These are phyloP conservation scores for Barnettozyma californica DNA, from an alignment of 805 yeast species.

Conservation along the genomic window DNA sequence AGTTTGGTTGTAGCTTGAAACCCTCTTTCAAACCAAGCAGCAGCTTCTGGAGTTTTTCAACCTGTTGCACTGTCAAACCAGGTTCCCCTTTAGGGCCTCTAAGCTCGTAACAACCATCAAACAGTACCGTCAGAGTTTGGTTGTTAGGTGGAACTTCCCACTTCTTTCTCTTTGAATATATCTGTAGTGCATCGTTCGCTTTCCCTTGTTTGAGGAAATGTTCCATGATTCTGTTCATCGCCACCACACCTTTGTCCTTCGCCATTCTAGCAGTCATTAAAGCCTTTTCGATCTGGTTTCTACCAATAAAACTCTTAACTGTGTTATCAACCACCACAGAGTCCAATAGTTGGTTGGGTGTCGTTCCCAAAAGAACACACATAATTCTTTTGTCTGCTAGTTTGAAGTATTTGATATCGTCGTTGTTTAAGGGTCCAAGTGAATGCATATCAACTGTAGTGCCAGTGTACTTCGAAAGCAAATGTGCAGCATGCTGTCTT, in stretches of 20 bases:
- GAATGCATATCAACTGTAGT: conserved; percentile 20
- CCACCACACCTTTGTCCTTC: conserved; percentile 46
- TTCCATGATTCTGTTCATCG: conserved; percentile 56
- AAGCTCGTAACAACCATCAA: conserved; percentile 39
- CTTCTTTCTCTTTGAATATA: conserved; percentile 52
- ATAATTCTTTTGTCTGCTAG: conserved; percentile 41
- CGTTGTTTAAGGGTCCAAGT: conserved; percentile 33
- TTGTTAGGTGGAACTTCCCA: conserved; percentile 54
- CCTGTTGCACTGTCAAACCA: conserved; percentile 30
- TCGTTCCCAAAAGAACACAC: conserved; percentile 53
- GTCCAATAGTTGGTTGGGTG: conserved; percentile 52
- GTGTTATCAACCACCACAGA: conserved; percentile 51
- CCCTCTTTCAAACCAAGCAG: conserved; percentile 26
- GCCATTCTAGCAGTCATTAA: conserved; percentile 44
- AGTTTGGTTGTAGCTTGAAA: conserved; percentile 28
- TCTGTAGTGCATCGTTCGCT: conserved; percentile 44
- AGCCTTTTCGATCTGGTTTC: conserved; percentile 51
- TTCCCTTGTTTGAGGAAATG: conserved; percentile 38
- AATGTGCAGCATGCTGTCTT: conserved; percentile 23
- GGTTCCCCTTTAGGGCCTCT: conserved; percentile 12
- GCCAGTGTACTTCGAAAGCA: conserved; percentile 17
- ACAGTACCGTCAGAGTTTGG: conserved; percentile 40
- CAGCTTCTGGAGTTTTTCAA: conserved; percentile 30
- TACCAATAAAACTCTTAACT: conserved; percentile 43
- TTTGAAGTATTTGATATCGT: conserved; percentile 29